phyloP scores from a whole-genome alignment of 257 asterid species.

The Voacanga thouarsii region DNA sequence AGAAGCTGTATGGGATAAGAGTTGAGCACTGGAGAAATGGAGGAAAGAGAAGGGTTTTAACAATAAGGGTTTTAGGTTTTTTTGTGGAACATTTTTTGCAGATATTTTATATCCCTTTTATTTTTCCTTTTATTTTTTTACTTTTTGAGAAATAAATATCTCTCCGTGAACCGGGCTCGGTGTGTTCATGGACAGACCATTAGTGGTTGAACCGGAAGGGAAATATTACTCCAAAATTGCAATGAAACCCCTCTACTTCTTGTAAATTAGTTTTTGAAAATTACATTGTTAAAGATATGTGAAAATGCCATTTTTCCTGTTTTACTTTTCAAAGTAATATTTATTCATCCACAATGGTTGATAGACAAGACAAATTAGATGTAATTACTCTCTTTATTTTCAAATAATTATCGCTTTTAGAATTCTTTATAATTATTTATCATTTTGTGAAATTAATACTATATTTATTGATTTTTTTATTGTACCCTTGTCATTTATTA shows the following conservation, averaged over 20 bases:
- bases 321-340: too few species aligned
- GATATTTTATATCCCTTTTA: neutral
- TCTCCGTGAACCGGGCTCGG: neutral
- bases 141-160: neutral
- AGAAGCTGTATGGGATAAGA: slow-evolving; percentile 6
- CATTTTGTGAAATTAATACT: too few species aligned
- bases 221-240: neutral
- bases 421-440: too few species aligned
- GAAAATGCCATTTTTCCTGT: too few species aligned
- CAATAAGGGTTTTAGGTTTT: slow-evolving; percentile 72
- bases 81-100: neutral
- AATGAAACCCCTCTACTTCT: neutral
- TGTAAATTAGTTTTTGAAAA: neutral
- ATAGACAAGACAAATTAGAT: too few species aligned
- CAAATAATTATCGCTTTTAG: too few species aligned
- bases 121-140: neutral
- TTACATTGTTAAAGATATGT: too few species aligned
- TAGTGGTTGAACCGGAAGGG: neutral
- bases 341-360: too few species aligned
- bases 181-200: neutral
- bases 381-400: too few species aligned
- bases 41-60: slow-evolving; percentile 39
- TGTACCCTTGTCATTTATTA: too few species aligned
- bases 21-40: slow-evolving; percentile 30
- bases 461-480: too few species aligned